Percentiles rank a stretch among this genome's conserved stretches.
Evolutionary conservation across 1,284 basidiomycete species (phyloP).

Genomic region (Bjerkandera adusta): DNA sequence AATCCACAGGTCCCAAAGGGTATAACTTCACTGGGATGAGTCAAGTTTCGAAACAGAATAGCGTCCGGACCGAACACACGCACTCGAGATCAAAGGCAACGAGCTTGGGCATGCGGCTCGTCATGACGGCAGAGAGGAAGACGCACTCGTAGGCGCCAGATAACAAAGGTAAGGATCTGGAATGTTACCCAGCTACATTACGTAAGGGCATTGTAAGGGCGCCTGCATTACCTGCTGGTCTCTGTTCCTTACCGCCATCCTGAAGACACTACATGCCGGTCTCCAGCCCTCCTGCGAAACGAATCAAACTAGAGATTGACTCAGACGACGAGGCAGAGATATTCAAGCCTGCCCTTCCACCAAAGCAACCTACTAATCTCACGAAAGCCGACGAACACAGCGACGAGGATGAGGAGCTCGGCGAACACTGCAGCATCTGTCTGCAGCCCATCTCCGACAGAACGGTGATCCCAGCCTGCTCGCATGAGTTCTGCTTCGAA

Average conservation of each 20-base stretch:
- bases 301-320: background rate
- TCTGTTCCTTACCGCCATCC: no score
- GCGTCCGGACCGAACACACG: slow-evolving; percentile 10
- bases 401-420: slow-evolving; percentile 19
- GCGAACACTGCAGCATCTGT: slow-evolving; percentile 65
- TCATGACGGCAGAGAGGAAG: no score
- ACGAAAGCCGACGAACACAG: background rate
- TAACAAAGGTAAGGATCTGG: no score
- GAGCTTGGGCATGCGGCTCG: slow-evolving; percentile 56
- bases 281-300: no score
- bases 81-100: slow-evolving; percentile 86
- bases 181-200: no score
- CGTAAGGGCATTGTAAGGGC: no score
- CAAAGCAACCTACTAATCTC: no score
- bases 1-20: slow-evolving; percentile 84
- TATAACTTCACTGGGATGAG: slow-evolving; percentile 63
- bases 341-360: slow-evolving; percentile 4
- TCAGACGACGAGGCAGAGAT: background rate
- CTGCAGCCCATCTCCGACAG: slow-evolving; percentile 74
- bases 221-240: no score
- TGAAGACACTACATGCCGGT: no score
- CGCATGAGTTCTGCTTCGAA: slow-evolving; percentile 88
- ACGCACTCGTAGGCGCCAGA: no score
- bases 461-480: slow-evolving; percentile 76
- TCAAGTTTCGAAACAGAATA: background rate